Base-by-base conservation (phyloP, 2,329 filamentous ascomycete species). In the Xylariales sp. region DNA sequence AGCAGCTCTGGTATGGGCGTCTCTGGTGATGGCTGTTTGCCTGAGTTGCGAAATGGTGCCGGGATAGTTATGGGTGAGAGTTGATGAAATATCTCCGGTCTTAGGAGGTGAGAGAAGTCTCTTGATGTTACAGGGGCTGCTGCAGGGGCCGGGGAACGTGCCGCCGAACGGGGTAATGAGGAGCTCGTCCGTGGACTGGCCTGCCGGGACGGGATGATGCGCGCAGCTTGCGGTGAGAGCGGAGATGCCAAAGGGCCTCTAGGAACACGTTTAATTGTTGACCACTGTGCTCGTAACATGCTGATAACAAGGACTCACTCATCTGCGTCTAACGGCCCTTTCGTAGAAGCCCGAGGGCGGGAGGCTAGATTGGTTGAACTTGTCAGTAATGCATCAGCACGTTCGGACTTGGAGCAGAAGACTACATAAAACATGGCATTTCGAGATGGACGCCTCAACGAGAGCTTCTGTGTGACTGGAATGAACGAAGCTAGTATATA, bases 81-180 rank as follows among this genome's bases (percentile, higher is more conserved):
- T 2, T 84, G 80, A 58, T 95, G 90, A 68, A 91, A 96, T 42
- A 90, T 84, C 49, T 88, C 80, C 3, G 87, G 82, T 15, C 83
- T 79, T 9, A 93, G 76, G 33, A 96, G 80, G 60, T 85, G 91
- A 14, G 82, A 80, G 51, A 95, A 86, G 66, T 95, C 84, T 54
- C 86, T 85, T 25, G 69, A 62, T n/a, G 70, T 60, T 9, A 64
- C 53, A 43, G 52, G 58, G 46, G 43, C 56, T 43, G 55, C 55
- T 27, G 51, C 41, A 4, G 51, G 47, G 4, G 41, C 41, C 2
- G 47, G 43, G 3, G 46, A 45, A 12, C 50, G 46, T 1, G 46
- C 35, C 11, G 51, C 49, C 41, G 53, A 42, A 44, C 50, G 50
- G 9, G 51, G 43, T 34, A 48, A 43, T 1, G 51, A 45, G 0